Conservation (phyloP, 495 filamentous ascomycete genomes). For the Penicillium psychrofluorescens region DNA sequence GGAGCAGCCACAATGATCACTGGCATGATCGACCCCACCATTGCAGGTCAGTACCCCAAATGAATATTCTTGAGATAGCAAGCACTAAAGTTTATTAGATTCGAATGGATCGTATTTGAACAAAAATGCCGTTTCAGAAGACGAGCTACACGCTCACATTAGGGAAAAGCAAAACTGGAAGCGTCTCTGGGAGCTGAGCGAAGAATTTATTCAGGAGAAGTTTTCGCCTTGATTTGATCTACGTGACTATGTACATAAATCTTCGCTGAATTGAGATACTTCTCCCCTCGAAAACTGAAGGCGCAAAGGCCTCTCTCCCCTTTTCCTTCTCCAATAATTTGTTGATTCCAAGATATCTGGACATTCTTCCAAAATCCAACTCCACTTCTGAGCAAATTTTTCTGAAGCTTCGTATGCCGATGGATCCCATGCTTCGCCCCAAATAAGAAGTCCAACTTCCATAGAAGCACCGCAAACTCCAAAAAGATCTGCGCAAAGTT, state of each 20-base stretch:
- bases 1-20: slow-evolving; percentile 16
- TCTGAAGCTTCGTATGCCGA: slow-evolving; percentile 16
- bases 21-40: slow-evolving; percentile 16
- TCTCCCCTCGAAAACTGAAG: not conserved
- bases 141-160: slow-evolving; percentile 12
- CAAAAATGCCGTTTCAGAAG: slow-evolving; percentile 10
- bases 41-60: slow-evolving; percentile 4
- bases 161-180: slow-evolving; percentile 8
- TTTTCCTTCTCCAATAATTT: slow-evolving; percentile 16
- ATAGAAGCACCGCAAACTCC: not conserved
- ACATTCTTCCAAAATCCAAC: slow-evolving; percentile 10
- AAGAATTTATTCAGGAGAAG: slow-evolving; percentile 7
- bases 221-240: not conserved
- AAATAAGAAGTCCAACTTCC: slow-evolving; percentile 10
- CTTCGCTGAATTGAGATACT: not conserved
- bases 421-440: slow-evolving; percentile 20
- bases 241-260: not conserved
- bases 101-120: slow-evolving; percentile 7
- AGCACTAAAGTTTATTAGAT: slow-evolving; percentile 1
- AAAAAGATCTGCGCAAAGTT: slow-evolving; percentile 14
- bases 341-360: slow-evolving; percentile 13
- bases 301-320: slow-evolving; percentile 11
- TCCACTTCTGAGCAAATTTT: slow-evolving; percentile 8
- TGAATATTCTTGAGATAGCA: too few species aligned
- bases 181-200: slow-evolving; percentile 11